Evolutionary conservation across 2,329 filamentous ascomycete species (phyloP).

Genomic region (Aspergillus sp.): DNA sequence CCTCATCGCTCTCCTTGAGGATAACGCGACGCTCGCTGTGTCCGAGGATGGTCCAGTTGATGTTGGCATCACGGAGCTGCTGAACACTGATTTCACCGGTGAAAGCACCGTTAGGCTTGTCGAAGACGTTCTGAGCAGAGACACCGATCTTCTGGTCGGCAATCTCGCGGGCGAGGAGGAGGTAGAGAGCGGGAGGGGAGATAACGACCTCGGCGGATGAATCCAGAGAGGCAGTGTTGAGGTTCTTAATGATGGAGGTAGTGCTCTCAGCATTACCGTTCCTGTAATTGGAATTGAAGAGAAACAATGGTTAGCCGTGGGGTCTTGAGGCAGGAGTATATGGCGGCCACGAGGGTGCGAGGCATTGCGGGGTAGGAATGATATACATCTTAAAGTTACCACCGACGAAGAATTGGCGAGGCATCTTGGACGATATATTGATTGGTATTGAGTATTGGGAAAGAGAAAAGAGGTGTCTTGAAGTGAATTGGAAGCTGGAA

Average conservation of each 20-base stretch:
- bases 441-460: constrained; percentile 9
- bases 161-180: constrained; percentile 78
- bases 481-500: constrained; percentile 4
- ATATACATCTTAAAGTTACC: constrained; percentile 99
- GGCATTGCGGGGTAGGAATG: constrained; percentile 25
- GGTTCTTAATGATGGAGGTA: constrained; percentile 83
- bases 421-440: constrained; percentile 62
- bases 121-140: constrained; percentile 93
- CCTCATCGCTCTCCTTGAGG: constrained; percentile 77
- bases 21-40: constrained; percentile 94
- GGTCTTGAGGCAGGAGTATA: not conserved
- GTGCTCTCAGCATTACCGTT: constrained; percentile 90
- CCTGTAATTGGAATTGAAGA: constrained; percentile 54
- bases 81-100: constrained; percentile 93
- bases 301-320: constrained; percentile 18
- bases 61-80: constrained; percentile 84
- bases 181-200: constrained; percentile 86
- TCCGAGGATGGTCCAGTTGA: constrained; percentile 88
- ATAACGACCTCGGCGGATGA: constrained; percentile 79
- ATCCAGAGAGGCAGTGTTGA: constrained; percentile 77
- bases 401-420: constrained; percentile 95
- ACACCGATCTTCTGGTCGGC: constrained; percentile 77
- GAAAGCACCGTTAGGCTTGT: constrained; percentile 95
- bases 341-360: constrained; percentile 17
- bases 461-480: constrained; percentile 2